Evolutionary conservation across 352 stramenopile genomes (phyloP), one percentile per base, ranked within the genome.

Genomic region (Globisporangium radiosum): DNA sequence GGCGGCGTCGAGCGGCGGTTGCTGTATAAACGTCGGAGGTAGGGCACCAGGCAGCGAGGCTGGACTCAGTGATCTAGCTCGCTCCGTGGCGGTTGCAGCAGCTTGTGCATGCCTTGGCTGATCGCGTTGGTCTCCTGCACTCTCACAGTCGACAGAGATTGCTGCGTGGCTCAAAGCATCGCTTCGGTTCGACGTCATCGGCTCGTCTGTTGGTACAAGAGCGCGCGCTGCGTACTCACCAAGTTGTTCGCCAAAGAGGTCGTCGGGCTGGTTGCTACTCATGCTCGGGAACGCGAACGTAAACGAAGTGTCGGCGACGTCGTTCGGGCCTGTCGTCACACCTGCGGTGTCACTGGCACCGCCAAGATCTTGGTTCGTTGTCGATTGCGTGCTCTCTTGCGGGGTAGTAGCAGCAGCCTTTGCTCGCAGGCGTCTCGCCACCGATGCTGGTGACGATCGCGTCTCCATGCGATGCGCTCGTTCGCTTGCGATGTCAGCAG

Each of bases 201-300:
- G 2, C 2, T 33, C 25, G 25, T 33, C 39, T 4, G 52, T 15
- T 8, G 38, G 10, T 36, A 4, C 10, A 13, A 52, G 17, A 33
- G 15, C 1, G 49, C 4, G 39, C 33, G 14, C 8, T 44, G 25
- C 25, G 25, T 33, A 33, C 25, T 33, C 25, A 3, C 25, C 49
- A 7, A 19, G 3, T 44, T 52, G 42, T 11, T 48, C 17, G n/a
- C 47, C 13, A 33, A 52, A 52, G 8, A 59, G n/a, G 5, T 53
- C 54, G 7, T 51, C 48, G 15, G 13, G 37, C 37, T 55, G 56
- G n/a, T 49, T 60, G 37, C 36, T 39, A 38, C n/a, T 11, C 9
- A 69, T 43, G 0, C 60, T 57, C 5, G 48, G 57, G 17, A 71
- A 77, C 3, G 36, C 47, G 47, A 80, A 71, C 15, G 56, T 65